Evolutionary conservation across 805 yeast genomes (phyloP).

Genomic region (Torulaspora franciscae): DNA sequence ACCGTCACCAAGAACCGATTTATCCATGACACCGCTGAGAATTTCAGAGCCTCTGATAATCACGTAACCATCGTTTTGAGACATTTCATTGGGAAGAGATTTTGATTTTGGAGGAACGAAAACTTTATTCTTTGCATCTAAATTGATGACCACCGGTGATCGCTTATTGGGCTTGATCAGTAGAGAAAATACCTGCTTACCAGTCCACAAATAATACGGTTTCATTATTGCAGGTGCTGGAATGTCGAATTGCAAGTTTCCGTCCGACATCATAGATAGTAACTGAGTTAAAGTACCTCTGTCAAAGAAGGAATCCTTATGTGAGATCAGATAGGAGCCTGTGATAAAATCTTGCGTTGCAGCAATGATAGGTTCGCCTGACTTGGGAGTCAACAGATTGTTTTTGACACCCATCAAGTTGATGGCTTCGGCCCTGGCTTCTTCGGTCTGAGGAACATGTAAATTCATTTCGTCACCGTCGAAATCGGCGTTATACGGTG

Average conservation of each 20-base stretch:
- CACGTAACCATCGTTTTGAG: conserved; percentile 94
- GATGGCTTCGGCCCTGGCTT: conserved; percentile 98
- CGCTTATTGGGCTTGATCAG: conserved; percentile 74
- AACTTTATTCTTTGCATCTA: conserved; percentile 93
- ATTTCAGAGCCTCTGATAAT: conserved; percentile 85
- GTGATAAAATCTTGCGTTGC: conserved; percentile 99
- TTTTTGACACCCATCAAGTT: conserved; percentile 97
- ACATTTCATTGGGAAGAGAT: conserved; percentile 84
- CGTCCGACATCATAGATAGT: conserved; percentile 95
- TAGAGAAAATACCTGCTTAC: conserved; percentile 88
- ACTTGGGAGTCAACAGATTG: conserved; percentile 89
- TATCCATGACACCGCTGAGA: conserved; percentile 94
- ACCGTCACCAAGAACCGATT: conserved; percentile 94
- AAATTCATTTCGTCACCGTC: conserved; percentile 99
- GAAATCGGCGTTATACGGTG: conserved; percentile 98
- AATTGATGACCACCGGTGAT: conserved; percentile 78
- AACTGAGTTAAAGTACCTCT: conserved; percentile 78
- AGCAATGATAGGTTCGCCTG: conserved; percentile 98
- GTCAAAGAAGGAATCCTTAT: conserved; percentile 89
- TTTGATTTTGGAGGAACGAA: conserved; percentile 64
- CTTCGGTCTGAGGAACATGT: conserved; percentile 98
- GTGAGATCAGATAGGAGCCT: conserved; percentile 87
- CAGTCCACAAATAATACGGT: conserved; percentile 92
- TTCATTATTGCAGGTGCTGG: conserved; percentile 94
- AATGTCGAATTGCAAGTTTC: conserved; percentile 75